Conservation (phyloP, 2,329 filamentous ascomycete species). For the Clarireedia paspali region DNA sequence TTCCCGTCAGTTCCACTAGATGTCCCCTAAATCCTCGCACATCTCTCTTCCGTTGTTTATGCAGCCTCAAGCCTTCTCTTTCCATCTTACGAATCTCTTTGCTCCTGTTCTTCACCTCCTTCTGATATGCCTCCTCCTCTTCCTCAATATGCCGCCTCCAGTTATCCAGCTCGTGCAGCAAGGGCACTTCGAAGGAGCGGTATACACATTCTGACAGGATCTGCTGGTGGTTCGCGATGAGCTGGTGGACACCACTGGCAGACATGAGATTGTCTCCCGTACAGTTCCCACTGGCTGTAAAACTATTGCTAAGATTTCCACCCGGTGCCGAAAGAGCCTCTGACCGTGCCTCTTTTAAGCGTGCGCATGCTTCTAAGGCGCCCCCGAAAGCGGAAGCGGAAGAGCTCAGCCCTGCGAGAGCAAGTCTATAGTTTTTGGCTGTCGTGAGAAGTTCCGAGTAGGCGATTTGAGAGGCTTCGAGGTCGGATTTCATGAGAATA, state of each 20-base stretch:
- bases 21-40: slow-evolving; percentile 55
- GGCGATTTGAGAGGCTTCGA: slow-evolving; percentile 53
- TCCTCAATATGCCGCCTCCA: slow-evolving; percentile 58
- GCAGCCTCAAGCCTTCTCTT: slow-evolving; percentile 56
- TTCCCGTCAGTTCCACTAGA: slow-evolving; percentile 53
- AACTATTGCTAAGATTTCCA: slow-evolving; percentile 32
- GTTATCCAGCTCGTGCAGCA: slow-evolving; percentile 61
- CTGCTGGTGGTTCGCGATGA: slow-evolving; percentile 63
- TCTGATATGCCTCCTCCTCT: slow-evolving; percentile 53
- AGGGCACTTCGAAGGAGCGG: slow-evolving; percentile 58
- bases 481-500: slow-evolving; percentile 55
- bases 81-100: slow-evolving; percentile 56
- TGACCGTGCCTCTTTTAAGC: slow-evolving; percentile 57
- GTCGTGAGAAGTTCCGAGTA: slow-evolving; percentile 54
- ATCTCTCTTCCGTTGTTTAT: slow-evolving; percentile 50
- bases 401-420: slow-evolving; percentile 51
- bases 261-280: slow-evolving; percentile 57
- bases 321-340: slow-evolving; percentile 41
- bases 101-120: slow-evolving; percentile 45
- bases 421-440: slow-evolving; percentile 56
- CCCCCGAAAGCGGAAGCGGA: slow-evolving; percentile 57
- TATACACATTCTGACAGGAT: slow-evolving; percentile 64
- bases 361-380: slow-evolving; percentile 60
- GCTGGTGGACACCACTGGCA: slow-evolving; percentile 57
- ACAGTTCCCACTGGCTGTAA: slow-evolving; percentile 43